phyloP scores from a whole-genome alignment of 306 rosid species.

The Cajanus cajan region DNA sequence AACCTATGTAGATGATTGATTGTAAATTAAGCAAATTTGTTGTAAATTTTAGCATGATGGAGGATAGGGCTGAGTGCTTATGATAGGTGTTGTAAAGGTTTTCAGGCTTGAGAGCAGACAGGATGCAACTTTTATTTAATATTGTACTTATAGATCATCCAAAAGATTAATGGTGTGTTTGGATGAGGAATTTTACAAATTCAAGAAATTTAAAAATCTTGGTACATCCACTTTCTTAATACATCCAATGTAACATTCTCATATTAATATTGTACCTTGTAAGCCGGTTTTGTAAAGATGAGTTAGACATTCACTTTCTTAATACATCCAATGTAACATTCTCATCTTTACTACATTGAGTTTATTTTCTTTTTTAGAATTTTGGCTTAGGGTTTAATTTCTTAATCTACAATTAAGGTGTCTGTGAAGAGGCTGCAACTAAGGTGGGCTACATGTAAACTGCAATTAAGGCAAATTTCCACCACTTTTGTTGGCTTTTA shows the following conservation, averaged over 20 bases:
- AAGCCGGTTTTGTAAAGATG: too few species aligned
- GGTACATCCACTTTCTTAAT: not conserved
- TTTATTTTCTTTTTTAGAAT: too few species aligned
- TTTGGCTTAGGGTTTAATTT: too few species aligned
- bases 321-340: not conserved
- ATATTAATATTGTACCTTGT: too few species aligned
- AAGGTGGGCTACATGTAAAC: too few species aligned
- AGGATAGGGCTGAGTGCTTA: not conserved
- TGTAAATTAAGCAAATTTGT: not conserved
- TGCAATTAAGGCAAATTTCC: too few species aligned
- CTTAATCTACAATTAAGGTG: too few species aligned
- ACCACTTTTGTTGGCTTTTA: not conserved
- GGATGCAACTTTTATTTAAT: not conserved
- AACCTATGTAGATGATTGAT: not conserved
- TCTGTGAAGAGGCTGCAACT: too few species aligned
- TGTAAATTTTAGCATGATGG: conserved; percentile 10
- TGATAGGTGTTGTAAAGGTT: not conserved
- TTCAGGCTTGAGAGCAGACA: not conserved
- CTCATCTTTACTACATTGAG: not conserved
- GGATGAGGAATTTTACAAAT: too few species aligned
- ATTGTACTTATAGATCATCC: not conserved
- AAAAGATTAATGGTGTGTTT: too few species aligned
- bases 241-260: not conserved
- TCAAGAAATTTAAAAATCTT: too few species aligned
- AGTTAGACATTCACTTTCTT: too few species aligned